phyloP scores from a whole-genome alignment of 345 rosid genomes.

The Eucalyptus marginata region DNA sequence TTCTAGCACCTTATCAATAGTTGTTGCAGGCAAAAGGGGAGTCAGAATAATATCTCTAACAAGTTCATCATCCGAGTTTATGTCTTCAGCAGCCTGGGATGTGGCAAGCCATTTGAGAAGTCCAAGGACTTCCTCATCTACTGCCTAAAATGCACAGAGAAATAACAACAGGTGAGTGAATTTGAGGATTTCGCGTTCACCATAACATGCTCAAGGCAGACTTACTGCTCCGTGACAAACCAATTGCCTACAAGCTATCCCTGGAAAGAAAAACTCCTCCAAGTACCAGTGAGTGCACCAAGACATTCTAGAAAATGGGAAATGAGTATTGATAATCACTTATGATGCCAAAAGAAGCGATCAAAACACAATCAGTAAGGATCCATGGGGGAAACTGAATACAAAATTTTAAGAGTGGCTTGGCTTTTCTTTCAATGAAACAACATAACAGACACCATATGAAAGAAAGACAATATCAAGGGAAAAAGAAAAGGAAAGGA shows the following conservation, averaged over 20 bases:
- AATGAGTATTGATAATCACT: background rate
- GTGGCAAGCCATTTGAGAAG: constrained; percentile 89
- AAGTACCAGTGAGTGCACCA: background rate
- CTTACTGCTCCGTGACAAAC: background rate
- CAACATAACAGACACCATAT: background rate
- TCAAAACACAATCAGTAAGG: background rate
- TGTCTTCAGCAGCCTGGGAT: constrained; percentile 84
- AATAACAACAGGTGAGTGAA: background rate
- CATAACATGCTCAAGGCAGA: background rate
- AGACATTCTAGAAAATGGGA: background rate
- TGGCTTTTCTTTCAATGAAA: background rate
- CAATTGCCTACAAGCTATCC: background rate
- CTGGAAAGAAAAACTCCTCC: background rate
- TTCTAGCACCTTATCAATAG: constrained; percentile 61
- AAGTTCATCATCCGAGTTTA: constrained; percentile 95
- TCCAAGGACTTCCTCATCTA: constrained; percentile 62
- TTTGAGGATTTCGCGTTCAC: background rate
- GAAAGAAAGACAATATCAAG: background rate
- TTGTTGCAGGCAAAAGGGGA: constrained; percentile 63
- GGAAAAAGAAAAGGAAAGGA: background rate
- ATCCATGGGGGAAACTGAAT: background rate
- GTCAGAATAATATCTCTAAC: constrained; percentile 65
- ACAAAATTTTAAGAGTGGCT: background rate
- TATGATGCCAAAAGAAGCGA: background rate
- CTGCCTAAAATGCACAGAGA: constrained; percentile 18